These are phyloP conservation scores for Candida sonorensis DNA, from an alignment of 805 yeast genomes.

Conservation along the genomic window DNA sequence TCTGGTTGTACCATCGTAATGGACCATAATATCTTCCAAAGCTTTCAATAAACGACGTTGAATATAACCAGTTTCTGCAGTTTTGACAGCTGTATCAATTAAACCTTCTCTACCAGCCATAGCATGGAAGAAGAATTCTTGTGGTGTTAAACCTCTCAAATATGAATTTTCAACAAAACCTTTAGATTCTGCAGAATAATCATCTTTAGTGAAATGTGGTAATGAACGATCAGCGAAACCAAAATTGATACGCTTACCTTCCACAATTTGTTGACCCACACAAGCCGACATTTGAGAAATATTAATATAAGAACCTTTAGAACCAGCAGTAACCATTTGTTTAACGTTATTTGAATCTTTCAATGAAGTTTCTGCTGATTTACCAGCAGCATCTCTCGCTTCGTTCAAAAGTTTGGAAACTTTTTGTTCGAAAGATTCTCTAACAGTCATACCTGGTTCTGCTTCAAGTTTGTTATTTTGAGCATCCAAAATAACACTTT, in stretches of 20 bases:
- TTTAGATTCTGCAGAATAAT: conserved; percentile 96
- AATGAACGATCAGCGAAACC: conserved; percentile 95
- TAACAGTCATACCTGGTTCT: conserved; percentile 98
- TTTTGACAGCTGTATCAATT: conserved; percentile 98
- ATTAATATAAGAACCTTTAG: conserved; percentile 97
- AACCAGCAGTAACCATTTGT: conserved; percentile 99
- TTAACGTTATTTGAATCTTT: conserved; percentile 93
- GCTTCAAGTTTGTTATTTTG: conserved; percentile 84
- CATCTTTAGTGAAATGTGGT: conserved; percentile 98
- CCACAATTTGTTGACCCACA: conserved; percentile 99
- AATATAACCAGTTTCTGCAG: conserved; percentile 98
- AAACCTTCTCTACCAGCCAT: conserved; percentile 99
- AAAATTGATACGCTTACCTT: conserved; percentile 98
- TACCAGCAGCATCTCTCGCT: conserved; percentile 99
- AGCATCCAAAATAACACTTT: conserved; percentile 87
- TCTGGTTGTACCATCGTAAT: conserved; percentile 97
- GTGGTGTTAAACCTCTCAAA: conserved; percentile 95
- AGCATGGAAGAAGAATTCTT: conserved; percentile 98
- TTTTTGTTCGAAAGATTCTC: conserved; percentile 97
- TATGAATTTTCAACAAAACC: conserved; percentile 98
- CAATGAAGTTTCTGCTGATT: conserved; percentile 94
- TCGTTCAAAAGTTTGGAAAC: conserved; percentile 92
- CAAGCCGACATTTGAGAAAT: conserved; percentile 99
- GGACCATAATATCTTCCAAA: conserved; percentile 94
- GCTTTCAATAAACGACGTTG: conserved; percentile 98